Conservation (phyloP, 2,329 filamentous ascomycete genomes). For the Chlorencoelia australis region DNA sequence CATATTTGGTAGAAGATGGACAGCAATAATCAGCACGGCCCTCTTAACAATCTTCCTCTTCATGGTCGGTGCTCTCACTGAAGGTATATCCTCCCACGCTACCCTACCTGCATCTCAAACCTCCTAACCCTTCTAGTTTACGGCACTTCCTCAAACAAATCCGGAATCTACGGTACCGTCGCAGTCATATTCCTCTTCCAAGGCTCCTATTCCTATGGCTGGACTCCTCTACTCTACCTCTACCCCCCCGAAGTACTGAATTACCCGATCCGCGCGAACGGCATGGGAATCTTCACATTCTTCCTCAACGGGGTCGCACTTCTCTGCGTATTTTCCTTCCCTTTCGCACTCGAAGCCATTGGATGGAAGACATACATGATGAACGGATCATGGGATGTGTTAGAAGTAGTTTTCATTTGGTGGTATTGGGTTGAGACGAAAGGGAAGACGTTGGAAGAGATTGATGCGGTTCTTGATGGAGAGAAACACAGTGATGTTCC, state of each 20-base stretch:
- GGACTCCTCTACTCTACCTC: slow-evolving; percentile 38
- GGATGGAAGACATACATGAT: slow-evolving; percentile 40
- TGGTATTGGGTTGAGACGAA: slow-evolving; percentile 30
- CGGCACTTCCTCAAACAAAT: slow-evolving; percentile 7
- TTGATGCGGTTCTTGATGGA: slow-evolving; percentile 25
- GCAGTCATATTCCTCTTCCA: slow-evolving; percentile 43
- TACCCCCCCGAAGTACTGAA: slow-evolving; percentile 40
- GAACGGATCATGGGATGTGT: slow-evolving; percentile 23
- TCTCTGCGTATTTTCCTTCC: slow-evolving; percentile 32
- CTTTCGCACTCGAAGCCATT: slow-evolving; percentile 33
- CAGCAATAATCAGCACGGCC: slow-evolving; percentile 31
- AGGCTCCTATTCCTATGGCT: slow-evolving; percentile 39
- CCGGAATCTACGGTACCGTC: slow-evolving; percentile 33
- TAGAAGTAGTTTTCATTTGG: slow-evolving; percentile 5
- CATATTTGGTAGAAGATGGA: slow-evolving; percentile 35
- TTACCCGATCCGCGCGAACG: slow-evolving; percentile 39
- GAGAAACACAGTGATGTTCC: slow-evolving; percentile 20
- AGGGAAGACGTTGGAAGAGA: slow-evolving; percentile 29
- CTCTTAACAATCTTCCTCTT: slow-evolving; percentile 37
- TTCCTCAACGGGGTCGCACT: slow-evolving; percentile 26
- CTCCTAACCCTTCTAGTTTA: slow-evolving; percentile 5
- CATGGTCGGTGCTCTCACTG: slow-evolving; percentile 45
- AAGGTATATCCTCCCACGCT: slow-evolving; percentile 24
- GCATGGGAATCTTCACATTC: slow-evolving; percentile 31
- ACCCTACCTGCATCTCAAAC: slow-evolving; percentile 9